Conservation (phyloP, 108 stramenopile genomes). For the Parmales sp. region DNA sequence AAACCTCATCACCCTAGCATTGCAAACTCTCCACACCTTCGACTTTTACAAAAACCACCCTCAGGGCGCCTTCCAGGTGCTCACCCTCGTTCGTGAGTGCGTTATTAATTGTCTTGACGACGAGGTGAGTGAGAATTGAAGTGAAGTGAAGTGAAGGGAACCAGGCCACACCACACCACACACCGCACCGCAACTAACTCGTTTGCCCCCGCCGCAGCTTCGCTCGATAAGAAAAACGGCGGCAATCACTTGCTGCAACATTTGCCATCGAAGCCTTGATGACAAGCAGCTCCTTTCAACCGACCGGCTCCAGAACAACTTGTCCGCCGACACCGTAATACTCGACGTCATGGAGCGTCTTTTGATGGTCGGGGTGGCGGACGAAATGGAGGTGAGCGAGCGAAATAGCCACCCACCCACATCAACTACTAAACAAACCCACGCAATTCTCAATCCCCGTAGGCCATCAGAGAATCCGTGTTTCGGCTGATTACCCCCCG, state of each 20-base stretch:
- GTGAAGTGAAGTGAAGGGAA: no score
- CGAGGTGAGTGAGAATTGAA: background rate
- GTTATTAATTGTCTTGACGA: constrained; percentile 6
- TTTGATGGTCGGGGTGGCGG: constrained; percentile 6
- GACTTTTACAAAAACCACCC: constrained; percentile 1
- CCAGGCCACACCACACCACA: no score
- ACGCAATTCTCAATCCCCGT: no score
- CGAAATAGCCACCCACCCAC: no score
- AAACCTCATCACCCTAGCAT: background rate
- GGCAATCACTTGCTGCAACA: constrained; percentile 1
- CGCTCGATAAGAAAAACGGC: background rate
- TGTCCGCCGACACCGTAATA: background rate
- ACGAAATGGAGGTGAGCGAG: constrained; percentile 7
- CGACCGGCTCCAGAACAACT: background rate
- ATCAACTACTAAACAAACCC: no score
- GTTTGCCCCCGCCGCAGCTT: no score
- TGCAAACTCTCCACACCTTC: constrained; percentile 1
- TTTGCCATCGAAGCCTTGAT: background rate
- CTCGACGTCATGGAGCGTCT: background rate
- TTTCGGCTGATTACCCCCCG: background rate
- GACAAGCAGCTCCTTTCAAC: background rate
- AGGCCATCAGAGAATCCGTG: background rate
- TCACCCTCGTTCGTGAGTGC: background rate
- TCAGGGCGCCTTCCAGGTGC: background rate
- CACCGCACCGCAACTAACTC: no score